Evolutionary conservation across 2,329 filamentous ascomycete genomes (phyloP), one percentile per base, ranked within the genome.

Genomic region (Didymella lethalis): DNA sequence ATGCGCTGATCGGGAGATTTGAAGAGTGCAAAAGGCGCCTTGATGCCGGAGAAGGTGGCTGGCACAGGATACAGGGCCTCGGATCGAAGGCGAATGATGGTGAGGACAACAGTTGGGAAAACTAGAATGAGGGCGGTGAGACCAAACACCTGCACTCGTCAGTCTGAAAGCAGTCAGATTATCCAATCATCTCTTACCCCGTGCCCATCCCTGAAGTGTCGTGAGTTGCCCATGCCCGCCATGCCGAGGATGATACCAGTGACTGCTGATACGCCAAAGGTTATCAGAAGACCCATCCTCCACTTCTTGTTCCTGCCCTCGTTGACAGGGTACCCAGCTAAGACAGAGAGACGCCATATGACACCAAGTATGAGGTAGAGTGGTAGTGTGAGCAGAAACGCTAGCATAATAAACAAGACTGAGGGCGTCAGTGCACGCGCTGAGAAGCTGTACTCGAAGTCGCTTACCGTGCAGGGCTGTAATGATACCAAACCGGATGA

Each of bases 361-460:
- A 69, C 68, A 2, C 71, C 71, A 0, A 69, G 47, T 8, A 65
- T 63, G 31, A 74, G 55, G 34, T 74, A 74, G 6, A 67, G 48
- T 1, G 71, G 71, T 7, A 74, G 63, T 3, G 66, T 62, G n/a
- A 64, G 59, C 23, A 74, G 62, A 48, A 74, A 74, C 2, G 65
- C 65, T 3, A 74, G 43, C 16, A 54, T 61, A 0, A 64, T 59
- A 28, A 73, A 63, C 1, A 68, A 4, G 0, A 72, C 69, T 73
- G 45, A 18, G 6, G 2, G 2, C 10, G 4, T 20, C 41, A 14
- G 59, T 56, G 36, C 29, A n/a, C 28, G 41, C 14, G 41, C 29
- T 4, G 6, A 28, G 7, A 18, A 3, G 16, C 6, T 12, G 1
- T 5, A 3, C 4, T 6, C 1, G 1, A 4, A 2, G 4, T 7